Evolutionary conservation across 2,329 filamentous ascomycete species (phyloP).

Genomic region (Penicillium sp.): DNA sequence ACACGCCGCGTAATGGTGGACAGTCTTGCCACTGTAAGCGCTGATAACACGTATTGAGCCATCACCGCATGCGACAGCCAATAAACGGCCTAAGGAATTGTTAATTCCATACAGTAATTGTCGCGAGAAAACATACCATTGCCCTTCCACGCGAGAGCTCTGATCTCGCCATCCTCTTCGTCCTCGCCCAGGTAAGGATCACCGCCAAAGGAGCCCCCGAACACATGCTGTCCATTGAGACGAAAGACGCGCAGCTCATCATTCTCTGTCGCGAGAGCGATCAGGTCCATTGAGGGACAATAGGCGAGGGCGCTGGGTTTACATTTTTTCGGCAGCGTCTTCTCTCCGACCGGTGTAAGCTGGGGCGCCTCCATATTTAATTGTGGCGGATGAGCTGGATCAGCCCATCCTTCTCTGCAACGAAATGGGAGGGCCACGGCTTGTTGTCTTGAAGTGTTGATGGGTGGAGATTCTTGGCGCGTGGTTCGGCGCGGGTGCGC

Average conservation of each 20-base stretch:
- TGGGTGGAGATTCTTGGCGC: slow-evolving; percentile 24
- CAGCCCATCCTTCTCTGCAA: slow-evolving; percentile 26
- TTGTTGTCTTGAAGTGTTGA: slow-evolving; percentile 19
- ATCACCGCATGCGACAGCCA: slow-evolving; percentile 83
- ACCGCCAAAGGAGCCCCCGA: slow-evolving; percentile 46
- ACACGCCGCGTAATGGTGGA: slow-evolving; percentile 62
- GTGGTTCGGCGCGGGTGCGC: slow-evolving; percentile 7
- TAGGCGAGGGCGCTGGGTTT: slow-evolving; percentile 59
- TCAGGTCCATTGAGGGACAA: slow-evolving; percentile 81
- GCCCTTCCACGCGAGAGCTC: slow-evolving; percentile 61
- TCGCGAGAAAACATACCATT: slow-evolving; percentile 54
- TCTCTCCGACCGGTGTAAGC: slow-evolving; percentile 41
- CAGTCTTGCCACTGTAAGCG: slow-evolving; percentile 75
- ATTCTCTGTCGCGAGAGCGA: slow-evolving; percentile 67
- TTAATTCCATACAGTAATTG: not conserved
- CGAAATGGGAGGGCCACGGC: slow-evolving; percentile 1
- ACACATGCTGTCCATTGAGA: slow-evolving; percentile 70
- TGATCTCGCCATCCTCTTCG: slow-evolving; percentile 44
- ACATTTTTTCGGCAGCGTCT: slow-evolving; percentile 42
- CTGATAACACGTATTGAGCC: slow-evolving; percentile 73
- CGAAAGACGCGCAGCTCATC: slow-evolving; percentile 73
- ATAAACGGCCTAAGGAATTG: slow-evolving; percentile 53
- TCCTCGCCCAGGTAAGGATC: slow-evolving; percentile 42
- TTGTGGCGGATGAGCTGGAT: not conserved
- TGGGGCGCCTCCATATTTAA: slow-evolving; percentile 31